Conservation (phyloP, 768 basidiomycete species). For the Sutorius australiensis region DNA sequence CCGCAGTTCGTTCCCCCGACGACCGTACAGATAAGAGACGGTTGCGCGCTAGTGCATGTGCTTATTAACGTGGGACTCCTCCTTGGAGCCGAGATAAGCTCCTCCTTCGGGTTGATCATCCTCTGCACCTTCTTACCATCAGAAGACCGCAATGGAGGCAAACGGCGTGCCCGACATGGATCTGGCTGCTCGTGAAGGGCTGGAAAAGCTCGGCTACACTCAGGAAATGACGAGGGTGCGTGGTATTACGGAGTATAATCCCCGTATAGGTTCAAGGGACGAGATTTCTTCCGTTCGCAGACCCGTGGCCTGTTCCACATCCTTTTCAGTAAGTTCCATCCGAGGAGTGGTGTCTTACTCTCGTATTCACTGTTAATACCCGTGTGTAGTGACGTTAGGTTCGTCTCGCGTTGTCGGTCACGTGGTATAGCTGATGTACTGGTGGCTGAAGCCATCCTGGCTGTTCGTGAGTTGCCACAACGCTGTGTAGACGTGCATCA, state of each 20-base stretch:
- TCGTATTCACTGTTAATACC: neutral
- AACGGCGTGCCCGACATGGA: slow-evolving; percentile 19
- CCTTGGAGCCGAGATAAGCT: neutral
- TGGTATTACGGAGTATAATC: neutral
- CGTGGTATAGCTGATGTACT: slow-evolving; percentile 1
- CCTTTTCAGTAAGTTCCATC: slow-evolving; percentile 44
- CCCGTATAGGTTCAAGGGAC: neutral
- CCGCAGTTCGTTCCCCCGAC: neutral
- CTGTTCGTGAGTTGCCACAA: slow-evolving; percentile 49
- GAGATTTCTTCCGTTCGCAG: slow-evolving; percentile 24
- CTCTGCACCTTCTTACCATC: neutral
- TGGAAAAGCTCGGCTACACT: slow-evolving; percentile 53
- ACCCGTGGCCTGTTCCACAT: slow-evolving; percentile 50
- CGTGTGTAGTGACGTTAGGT: slow-evolving; percentile 47
- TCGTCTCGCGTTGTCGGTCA: slow-evolving; percentile 2
- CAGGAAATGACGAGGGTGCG: slow-evolving; percentile 53
- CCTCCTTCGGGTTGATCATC: neutral
- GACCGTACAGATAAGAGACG: neutral
- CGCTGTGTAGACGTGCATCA: neutral
- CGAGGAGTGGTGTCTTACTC: neutral
- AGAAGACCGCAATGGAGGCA: slow-evolving; percentile 8
- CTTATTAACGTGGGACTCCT: neutral
- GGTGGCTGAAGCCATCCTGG: slow-evolving; percentile 47
- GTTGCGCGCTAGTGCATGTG: neutral
- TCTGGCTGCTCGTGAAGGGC: slow-evolving; percentile 29